These are phyloP conservation scores for Amanita bisporigera DNA, from an alignment of 1,284 basidiomycete genomes.

Conservation along the genomic window DNA sequence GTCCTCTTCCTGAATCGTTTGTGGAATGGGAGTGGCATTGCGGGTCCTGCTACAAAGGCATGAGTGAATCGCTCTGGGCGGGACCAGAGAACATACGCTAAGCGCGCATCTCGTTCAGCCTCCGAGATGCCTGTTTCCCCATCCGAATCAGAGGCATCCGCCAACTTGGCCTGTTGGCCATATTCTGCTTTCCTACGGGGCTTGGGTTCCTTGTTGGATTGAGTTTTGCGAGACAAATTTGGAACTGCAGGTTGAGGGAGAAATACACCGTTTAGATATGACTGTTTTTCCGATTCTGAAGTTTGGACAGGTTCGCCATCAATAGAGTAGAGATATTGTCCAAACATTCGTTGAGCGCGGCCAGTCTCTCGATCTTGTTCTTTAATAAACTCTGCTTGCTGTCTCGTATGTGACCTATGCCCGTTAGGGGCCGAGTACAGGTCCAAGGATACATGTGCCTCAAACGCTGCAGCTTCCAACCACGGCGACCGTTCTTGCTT, in stretches of 20 bases:
- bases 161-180: constrained; percentile 31
- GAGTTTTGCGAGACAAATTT: not conserved
- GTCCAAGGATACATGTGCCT: constrained; percentile 66
- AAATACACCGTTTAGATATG: constrained; percentile 57
- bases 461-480: constrained; percentile 68
- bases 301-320: too few species aligned
- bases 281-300: constrained; percentile 16
- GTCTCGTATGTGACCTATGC: constrained; percentile 57
- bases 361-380: constrained; percentile 73
- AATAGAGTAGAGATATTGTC: constrained; percentile 9
- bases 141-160: constrained; percentile 67
- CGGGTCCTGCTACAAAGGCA: constrained; percentile 54
- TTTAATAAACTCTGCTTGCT: constrained; percentile 72
- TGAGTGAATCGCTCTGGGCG: not conserved
- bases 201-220: not conserved
- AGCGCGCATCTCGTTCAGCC: constrained; percentile 65
- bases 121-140: constrained; percentile 64
- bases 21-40: constrained; percentile 47
- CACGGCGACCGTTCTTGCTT: constrained; percentile 55
- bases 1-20: constrained; percentile 48
- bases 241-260: constrained; percentile 58
- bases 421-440: constrained; percentile 68
- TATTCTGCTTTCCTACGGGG: not conserved
- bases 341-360: constrained; percentile 66
- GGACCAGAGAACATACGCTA: constrained; percentile 54